Evolutionary conservation across 176 grass and related monocot species (phyloP), one percentile per base, ranked within the genome.

Genomic region (Carex littledalei): DNA sequence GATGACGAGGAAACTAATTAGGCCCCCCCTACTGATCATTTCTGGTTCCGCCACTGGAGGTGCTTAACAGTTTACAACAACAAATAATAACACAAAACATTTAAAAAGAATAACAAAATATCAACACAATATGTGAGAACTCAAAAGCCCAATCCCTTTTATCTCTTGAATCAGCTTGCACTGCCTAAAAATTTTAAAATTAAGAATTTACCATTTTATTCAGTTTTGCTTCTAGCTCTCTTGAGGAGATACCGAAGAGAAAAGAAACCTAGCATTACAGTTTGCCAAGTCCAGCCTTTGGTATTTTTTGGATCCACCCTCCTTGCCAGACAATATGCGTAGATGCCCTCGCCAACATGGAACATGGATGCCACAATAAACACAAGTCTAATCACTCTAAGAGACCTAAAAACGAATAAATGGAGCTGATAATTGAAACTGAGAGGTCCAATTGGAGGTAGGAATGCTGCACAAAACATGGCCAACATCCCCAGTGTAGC

Each of bases 201-300:
- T 4, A 0, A 75, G 12, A 77, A 53, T 77, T 54, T 55, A 77
- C 22, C 47, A 31, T 55, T 77, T 77, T 55, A 77, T 54, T 77
- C 73, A 55, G 17, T 45, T 81, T 81, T 62, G 17, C 1, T 84
- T 81, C 85, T 90, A 3, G 81, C 85, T 80, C 95, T 93, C 88
- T 98, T 93, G 54, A 93, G 82, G 45, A 98, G 84, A 86, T 66
- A 89, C 39, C 85, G 80, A 35, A 95, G 86, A 21, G 91, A 98
- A 18, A 93, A 90, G 75, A 81, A 5, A 81, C 95, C 95, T n/a
- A 95, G 81, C 13, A 7, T 58, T 2, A 86, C 3, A 4, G 95
- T 98, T 63, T 98, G 95, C 89, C 93, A 95, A 79, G 95, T 93
- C 95, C 95, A 98, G 3, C 86, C 93, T 52, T 75, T 75, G 2